These are phyloP conservation scores for Trichoderma endophyticum DNA, from an alignment of 2,329 filamentous ascomycete genomes.

Conservation along the genomic window DNA sequence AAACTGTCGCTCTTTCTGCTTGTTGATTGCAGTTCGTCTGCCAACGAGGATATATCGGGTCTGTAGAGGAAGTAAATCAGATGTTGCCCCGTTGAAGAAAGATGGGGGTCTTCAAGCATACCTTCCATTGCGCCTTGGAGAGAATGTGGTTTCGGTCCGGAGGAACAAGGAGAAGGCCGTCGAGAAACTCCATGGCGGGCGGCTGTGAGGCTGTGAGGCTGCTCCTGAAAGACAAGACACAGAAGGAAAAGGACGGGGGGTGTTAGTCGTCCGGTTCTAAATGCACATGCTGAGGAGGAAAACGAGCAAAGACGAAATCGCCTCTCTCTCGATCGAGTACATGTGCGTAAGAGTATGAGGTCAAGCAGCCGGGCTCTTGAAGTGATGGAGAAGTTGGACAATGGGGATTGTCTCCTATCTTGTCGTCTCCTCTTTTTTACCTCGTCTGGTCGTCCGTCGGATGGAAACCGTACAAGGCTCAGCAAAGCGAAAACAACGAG, in stretches of 20 bases:
- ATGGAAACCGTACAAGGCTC: not conserved
- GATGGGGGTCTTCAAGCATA: slow-evolving; percentile 26
- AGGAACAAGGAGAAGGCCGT: slow-evolving; percentile 49
- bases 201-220: not conserved
- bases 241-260: not conserved
- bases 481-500: not conserved
- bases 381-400: not conserved
- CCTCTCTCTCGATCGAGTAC: slow-evolving; percentile 8
- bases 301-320: slow-evolving; percentile 14
- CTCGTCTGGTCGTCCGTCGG: not conserved
- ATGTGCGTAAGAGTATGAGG: slow-evolving; percentile 4
- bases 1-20: slow-evolving; percentile 34
- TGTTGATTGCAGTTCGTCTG: slow-evolving; percentile 27
- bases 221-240: slow-evolving; percentile 3
- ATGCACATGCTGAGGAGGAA: slow-evolving; percentile 21
- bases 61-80: slow-evolving; percentile 35
- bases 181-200: slow-evolving; percentile 38
- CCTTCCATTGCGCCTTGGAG: slow-evolving; percentile 52
- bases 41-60: slow-evolving; percentile 59
- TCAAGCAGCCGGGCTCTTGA: not conserved
- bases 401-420: slow-evolving; percentile 12
- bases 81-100: no score
- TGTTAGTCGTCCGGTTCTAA: slow-evolving; percentile 1
- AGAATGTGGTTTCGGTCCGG: slow-evolving; percentile 51
- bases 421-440: slow-evolving; percentile 12